Base-by-base conservation (phyloP, 2,329 filamentous ascomycete genomes). In the Cercospora canescens region DNA sequence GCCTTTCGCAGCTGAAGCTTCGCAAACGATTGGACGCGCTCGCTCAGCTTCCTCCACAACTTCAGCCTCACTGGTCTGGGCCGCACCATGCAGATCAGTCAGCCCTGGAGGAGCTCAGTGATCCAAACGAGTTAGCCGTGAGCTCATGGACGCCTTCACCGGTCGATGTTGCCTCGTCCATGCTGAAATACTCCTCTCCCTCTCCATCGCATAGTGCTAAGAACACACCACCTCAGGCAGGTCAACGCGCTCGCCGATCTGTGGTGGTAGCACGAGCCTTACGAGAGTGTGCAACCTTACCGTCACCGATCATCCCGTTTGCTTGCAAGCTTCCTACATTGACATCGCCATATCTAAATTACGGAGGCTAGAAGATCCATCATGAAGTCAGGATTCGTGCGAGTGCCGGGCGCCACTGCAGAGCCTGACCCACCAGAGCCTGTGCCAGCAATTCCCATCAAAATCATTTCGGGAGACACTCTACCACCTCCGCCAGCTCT, bases 371-470 rank as follows among this genome's bases (percentile, higher is more conserved):
- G 16, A 30, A 55, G 7, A 55, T n/a, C 32, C 45, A 60, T 41
- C 45, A 71, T 70, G 69, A 66, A 65, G 37, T 65, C 69, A 52
- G 62, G 68, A 26, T 69, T 70, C 63, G 56, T 64, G 28, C 59
- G 62, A n/a, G 41, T 67, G 12, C 30, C 65, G 16, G 35, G 34
- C 21, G 32, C 39, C 14, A 68, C 63, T 35, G 66, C 66, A 48
- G 70, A 70, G 5, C 67, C 71, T 4, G 70, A 70, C 18, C 63
- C 70, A 14, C 68, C 67, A 24, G 68, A 68, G 24, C 72, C 73
- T 9, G 66, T 62, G n/a, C 73, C 73, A 18, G 63, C 63, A 5
- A 65, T 65, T 50, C 73, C 72, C 16, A 75, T 75, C 60, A 68
- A 65, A 24, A 73, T 74, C n/a, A 64, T 75, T 3, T 50, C 62